Percentiles rank a stretch among this genome's conserved stretches.
These are phyloP conservation scores for Entelexis paramagnoliae DNA, from an alignment of 1,139 yeast species.

Conservation along the genomic window DNA sequence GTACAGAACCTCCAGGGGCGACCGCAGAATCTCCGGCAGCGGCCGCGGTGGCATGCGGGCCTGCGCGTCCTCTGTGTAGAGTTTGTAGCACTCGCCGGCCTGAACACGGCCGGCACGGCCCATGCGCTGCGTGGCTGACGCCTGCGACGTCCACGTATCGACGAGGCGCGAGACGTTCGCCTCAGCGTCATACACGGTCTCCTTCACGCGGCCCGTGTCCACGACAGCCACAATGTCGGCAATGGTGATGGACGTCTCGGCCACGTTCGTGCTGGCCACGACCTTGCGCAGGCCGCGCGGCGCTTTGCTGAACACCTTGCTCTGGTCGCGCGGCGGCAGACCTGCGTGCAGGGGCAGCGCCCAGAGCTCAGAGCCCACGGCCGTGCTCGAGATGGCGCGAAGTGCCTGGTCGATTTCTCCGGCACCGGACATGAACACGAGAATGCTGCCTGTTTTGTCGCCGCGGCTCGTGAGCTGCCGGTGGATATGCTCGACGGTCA, in stretches of 20 bases:
- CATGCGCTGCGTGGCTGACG: constrained; percentile 85
- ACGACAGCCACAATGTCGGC: constrained; percentile 90
- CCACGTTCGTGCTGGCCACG: constrained; percentile 75
- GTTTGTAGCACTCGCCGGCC: constrained; percentile 68
- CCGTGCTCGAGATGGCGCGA: constrained; percentile 28
- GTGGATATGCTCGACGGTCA: constrained; percentile 47
- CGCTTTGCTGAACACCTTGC: constrained; percentile 51
- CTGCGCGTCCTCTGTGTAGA: constrained; percentile 58
- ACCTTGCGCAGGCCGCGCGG: constrained; percentile 55
- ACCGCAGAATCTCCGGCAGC: constrained; percentile 77
- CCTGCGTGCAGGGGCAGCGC: constrained; percentile 81
- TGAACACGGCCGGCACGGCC: constrained; percentile 98
- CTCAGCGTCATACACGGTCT: constrained; percentile 56
- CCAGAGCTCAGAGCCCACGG: constrained; percentile 23
- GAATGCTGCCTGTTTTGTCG: constrained; percentile 55
- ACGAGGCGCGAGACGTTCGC: constrained; percentile 60
- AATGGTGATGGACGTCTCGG: constrained; percentile 83
- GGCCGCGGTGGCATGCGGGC: constrained; percentile 58
- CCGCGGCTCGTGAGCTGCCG: constrained; percentile 30
- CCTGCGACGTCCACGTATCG: constrained; percentile 82
- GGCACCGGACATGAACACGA: constrained; percentile 83
- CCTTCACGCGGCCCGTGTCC: constrained; percentile 79
- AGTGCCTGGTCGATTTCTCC: constrained; percentile 69
- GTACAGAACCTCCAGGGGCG: constrained; percentile 72
- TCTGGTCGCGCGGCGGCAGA: constrained; percentile 70